These are phyloP conservation scores for Pythium monospermum DNA, from an alignment of 352 stramenopile genomes.

Conservation along the genomic window DNA sequence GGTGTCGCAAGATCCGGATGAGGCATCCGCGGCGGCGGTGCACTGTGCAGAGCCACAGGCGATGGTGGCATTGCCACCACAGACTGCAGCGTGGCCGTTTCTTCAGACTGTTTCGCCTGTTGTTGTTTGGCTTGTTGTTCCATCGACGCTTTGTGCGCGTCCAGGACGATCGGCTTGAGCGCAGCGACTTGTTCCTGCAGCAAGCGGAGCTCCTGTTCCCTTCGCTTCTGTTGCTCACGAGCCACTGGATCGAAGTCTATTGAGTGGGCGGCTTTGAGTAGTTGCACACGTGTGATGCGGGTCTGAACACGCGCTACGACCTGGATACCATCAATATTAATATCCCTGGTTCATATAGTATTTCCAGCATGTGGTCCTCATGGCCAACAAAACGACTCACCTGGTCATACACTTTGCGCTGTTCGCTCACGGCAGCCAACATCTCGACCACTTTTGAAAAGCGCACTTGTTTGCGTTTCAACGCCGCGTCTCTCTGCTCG, in stretches of 20 bases:
- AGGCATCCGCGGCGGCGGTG: neutral
- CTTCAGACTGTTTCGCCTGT: neutral
- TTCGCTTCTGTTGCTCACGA: constrained; percentile 9
- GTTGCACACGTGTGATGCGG: constrained; percentile 11
- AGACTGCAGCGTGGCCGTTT: neutral
- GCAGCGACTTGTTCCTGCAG: constrained; percentile 13
- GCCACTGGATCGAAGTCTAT: neutral
- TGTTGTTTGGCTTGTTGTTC: neutral
- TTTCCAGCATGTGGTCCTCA: too few relatives aligned
- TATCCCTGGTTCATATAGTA: too few relatives aligned
- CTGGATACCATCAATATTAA: too few relatives aligned
- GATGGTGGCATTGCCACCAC: neutral
- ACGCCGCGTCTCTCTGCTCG: constrained; percentile 7
- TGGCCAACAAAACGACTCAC: neutral
- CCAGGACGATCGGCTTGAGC: constrained; percentile 13
- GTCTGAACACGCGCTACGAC: constrained; percentile 12
- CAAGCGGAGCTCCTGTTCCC: constrained; percentile 6
- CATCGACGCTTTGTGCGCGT: constrained; percentile 6
- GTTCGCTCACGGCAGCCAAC: constrained; percentile 9
- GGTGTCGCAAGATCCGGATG: constrained; percentile 1
- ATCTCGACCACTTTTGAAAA: constrained; percentile 8
- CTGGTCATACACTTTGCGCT: constrained; percentile 24
- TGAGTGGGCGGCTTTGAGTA: constrained; percentile 5
- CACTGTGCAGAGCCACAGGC: neutral
- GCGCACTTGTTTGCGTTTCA: constrained; percentile 1